phyloP scores from a whole-genome alignment of 257 asterid species.

The Solanum dulcamara region DNA sequence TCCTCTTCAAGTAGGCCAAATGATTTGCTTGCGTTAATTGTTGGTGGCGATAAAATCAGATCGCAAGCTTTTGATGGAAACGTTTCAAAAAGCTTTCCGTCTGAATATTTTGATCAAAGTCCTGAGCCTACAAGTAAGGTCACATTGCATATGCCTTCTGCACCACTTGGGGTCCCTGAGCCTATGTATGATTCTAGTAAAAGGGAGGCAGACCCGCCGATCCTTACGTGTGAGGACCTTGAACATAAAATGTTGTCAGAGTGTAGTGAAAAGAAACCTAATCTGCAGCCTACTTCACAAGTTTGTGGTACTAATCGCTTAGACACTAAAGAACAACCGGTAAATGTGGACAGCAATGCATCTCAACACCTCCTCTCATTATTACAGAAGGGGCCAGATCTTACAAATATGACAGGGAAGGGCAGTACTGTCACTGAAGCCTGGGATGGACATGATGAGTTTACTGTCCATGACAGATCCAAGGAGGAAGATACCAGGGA shows the following conservation, averaged over 20 bases:
- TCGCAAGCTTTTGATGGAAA: neutral
- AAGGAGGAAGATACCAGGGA: slow-evolving; percentile 13
- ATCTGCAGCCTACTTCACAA: slow-evolving; percentile 15
- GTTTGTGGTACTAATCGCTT: slow-evolving; percentile 14
- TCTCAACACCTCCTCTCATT: slow-evolving; percentile 73
- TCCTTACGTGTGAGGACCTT: slow-evolving; percentile 89
- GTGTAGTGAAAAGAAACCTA: slow-evolving; percentile 32
- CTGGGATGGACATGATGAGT: slow-evolving; percentile 10
- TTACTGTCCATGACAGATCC: neutral
- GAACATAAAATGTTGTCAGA: slow-evolving; percentile 75
- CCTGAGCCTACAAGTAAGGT: neutral
- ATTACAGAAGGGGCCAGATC: slow-evolving; percentile 48
- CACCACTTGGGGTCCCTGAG: neutral
- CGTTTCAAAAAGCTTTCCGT: neutral
- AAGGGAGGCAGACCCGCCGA: slow-evolving; percentile 27
- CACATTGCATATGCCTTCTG: neutral
- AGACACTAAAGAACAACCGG: slow-evolving; percentile 20
- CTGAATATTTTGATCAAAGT: neutral
- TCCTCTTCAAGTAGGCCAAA: neutral
- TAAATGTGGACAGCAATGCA: slow-evolving; percentile 36
- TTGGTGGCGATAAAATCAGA: neutral
- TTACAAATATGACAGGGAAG: neutral
- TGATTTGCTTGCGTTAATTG: neutral
- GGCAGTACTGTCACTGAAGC: slow-evolving; percentile 12
- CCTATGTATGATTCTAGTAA: slow-evolving; percentile 19